Conservation (phyloP, 176 grass and related monocot species). For the Triticum monococcum region DNA sequence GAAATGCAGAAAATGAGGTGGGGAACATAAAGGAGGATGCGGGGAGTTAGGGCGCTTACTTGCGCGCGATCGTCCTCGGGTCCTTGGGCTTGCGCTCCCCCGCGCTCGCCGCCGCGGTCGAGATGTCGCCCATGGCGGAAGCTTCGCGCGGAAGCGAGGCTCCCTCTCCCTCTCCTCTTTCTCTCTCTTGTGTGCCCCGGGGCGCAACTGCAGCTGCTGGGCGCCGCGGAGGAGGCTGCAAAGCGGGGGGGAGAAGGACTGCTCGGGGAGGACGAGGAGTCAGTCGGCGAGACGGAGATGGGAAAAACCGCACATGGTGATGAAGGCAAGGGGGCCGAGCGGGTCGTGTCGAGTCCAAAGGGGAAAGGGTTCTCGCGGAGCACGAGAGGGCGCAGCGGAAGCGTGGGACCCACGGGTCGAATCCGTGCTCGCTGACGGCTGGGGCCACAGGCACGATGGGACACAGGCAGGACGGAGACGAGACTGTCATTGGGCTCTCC, state of each 20-base stretch:
- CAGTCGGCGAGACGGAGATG: background rate
- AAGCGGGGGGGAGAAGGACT: background rate
- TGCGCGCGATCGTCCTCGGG: slow-evolving; percentile 68
- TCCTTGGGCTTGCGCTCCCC: slow-evolving; percentile 35
- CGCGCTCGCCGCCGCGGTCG: slow-evolving; percentile 17
- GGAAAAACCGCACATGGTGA: background rate
- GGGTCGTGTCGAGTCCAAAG: background rate
- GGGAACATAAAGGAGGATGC: background rate
- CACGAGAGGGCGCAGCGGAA: background rate
- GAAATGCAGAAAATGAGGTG: background rate
- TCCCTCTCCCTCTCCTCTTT: background rate
- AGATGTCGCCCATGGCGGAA: slow-evolving; percentile 49
- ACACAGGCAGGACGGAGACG: background rate
- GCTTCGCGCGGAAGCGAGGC: slow-evolving; percentile 12
- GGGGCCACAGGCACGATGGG: background rate
- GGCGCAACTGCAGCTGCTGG: background rate
- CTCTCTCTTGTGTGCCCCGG: background rate
- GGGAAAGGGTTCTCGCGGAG: background rate
- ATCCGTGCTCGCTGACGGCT: background rate
- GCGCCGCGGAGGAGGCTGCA: background rate
- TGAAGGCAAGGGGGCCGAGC: background rate
- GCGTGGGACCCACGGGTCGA: background rate
- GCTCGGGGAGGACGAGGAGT: background rate
- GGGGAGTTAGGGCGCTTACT: slow-evolving; percentile 33
- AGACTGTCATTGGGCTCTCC: background rate